These are phyloP conservation scores for Colletotrichum australisinense DNA, from an alignment of 2,329 filamentous ascomycete genomes.

Conservation along the genomic window DNA sequence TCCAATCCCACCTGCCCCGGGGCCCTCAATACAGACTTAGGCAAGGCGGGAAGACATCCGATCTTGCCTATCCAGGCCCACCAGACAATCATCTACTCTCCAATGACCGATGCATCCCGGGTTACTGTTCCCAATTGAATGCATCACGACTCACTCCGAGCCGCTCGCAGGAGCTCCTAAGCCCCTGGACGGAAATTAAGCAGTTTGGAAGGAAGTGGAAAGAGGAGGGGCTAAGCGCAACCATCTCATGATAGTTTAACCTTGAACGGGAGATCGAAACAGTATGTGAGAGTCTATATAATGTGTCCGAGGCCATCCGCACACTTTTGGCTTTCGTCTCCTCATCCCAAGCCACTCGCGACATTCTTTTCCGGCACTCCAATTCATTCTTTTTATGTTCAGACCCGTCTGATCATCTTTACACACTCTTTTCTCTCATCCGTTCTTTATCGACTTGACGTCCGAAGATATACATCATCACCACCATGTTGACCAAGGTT, in stretches of 20 bases:
- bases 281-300: constrained; percentile 30
- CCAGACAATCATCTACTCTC: not conserved
- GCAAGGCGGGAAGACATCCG: constrained; percentile 22
- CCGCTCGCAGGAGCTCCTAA: not conserved
- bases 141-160: not conserved
- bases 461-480: not conserved
- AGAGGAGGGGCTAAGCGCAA: not conserved
- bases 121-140: constrained; percentile 22
- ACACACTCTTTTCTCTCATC: not conserved
- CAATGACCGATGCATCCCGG: not conserved
- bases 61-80: not conserved
- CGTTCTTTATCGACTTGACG: constrained; percentile 10
- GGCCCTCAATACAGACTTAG: not conserved
- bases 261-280: constrained; percentile 10
- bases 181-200: constrained; percentile 15
- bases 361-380: constrained; percentile 9
- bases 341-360: constrained; percentile 3
- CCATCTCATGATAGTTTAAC: constrained; percentile 23
- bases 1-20: constrained; percentile 1
- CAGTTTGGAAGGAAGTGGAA: not conserved
- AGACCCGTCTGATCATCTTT: constrained; percentile 21
- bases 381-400: constrained; percentile 1
- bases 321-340: not conserved
- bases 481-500: constrained; percentile 40
- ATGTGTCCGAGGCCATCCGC: constrained; percentile 1